Conservation (phyloP, 179 eudicot genomes). For the Vitellaria paradoxa region DNA sequence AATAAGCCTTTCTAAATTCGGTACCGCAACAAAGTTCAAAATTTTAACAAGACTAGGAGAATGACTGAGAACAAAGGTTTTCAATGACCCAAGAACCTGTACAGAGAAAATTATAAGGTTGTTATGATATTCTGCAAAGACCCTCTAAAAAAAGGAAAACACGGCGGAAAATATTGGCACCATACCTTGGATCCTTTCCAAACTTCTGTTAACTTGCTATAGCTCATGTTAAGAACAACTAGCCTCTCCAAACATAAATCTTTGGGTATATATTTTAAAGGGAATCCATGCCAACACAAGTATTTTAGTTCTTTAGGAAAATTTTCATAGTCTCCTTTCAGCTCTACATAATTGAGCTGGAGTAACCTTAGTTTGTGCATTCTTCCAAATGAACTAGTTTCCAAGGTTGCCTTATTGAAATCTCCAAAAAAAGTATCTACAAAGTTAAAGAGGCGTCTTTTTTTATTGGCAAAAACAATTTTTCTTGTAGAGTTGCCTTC, state of each 20-base stretch:
- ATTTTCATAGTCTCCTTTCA: background rate
- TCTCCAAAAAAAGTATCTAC: no score
- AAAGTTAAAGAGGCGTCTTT: background rate
- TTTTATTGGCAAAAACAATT: background rate
- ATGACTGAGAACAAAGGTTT: background rate
- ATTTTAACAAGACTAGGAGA: background rate
- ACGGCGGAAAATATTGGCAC: background rate
- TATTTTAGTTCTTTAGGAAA: background rate
- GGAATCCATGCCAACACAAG: background rate
- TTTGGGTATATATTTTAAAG: background rate
- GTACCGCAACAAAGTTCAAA: background rate
- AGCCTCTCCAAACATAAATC: background rate
- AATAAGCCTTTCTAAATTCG: background rate
- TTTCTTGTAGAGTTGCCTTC: background rate
- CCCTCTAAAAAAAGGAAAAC: background rate
- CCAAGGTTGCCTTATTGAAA: background rate
- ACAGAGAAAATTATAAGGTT: background rate
- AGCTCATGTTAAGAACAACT: background rate
- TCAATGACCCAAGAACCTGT: background rate
- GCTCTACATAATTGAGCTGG: background rate
- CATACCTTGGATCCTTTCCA: background rate
- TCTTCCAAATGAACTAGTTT: background rate
- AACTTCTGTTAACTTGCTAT: background rate
- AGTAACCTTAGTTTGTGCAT: constrained; percentile 5
- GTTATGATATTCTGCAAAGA: background rate